Evolutionary conservation across 1,284 basidiomycete species (phyloP), one percentile per base, ranked within the genome.

Genomic region (Puccinia brachypodii): DNA sequence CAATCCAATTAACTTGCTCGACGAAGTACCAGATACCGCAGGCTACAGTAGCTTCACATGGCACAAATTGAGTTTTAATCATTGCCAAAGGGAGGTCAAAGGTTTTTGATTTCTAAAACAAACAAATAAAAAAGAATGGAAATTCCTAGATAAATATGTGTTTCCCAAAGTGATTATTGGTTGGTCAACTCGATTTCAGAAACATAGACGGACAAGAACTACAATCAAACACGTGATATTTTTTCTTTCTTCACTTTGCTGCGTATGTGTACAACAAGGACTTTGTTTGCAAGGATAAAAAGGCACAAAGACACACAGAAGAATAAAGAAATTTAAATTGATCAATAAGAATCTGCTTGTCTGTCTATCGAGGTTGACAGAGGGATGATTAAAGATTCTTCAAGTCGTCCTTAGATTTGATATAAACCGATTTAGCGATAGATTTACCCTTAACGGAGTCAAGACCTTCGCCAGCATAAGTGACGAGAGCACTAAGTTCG

Each of bases 381-480:
- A 64, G 50, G 50, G 50, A 36, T 40, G 50, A 40, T 75, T 22
- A 77, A 50, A 77, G 25, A 13, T 77, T 77, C 14, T 72, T 38
- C 68, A 80, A 62, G 25, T 80, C 53, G 1, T 44, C 38, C 42
- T 58, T 36, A 22, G 64, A 40, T 38, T 72, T 44, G 62, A 80
- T 80, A 40, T 80, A 68, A 22, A 58, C 58, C 2, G 77, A 80
- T 58, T 58, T 6, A 13, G 38, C 89, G 86, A 94, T 92, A 38
- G 88, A 90, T 88, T 92, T 92, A 60, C 95, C 96, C 85, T 91
- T 91, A 82, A 94, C 90, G 76, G 87, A 88, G 85, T 93, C 92
- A 81, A 99, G 88, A 0, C 94, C 95, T 86, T 99, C 97, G 42
- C 97, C 97, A 11, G 92, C 92, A 84, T 98, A 98, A 84, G 91